These are phyloP conservation scores for Boehmeria nivea DNA, from an alignment of 306 rosid species.

Conservation along the genomic window DNA sequence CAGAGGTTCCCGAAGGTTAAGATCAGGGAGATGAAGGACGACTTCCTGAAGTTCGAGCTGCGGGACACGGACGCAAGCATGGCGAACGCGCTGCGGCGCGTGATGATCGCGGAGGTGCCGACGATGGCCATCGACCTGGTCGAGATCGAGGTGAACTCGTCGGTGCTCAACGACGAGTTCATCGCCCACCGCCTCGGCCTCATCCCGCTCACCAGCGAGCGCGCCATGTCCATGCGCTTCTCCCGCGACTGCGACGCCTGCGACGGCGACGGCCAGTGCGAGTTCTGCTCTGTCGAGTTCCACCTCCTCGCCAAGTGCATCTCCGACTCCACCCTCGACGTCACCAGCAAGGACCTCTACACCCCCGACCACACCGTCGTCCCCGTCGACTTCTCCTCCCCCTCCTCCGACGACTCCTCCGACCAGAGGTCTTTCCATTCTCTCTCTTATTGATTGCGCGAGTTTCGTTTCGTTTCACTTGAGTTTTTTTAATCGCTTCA, in stretches of 20 bases:
- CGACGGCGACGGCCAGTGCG: slow-evolving; percentile 97
- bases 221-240: slow-evolving; percentile 96
- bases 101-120: slow-evolving; percentile 94
- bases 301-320: slow-evolving; percentile 76
- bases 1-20: slow-evolving; percentile 83
- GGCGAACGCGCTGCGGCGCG: slow-evolving; percentile 95
- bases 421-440: slow-evolving; percentile 25
- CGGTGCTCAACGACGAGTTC: slow-evolving; percentile 94
- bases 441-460: no score
- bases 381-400: slow-evolving; percentile 73
- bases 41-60: slow-evolving; percentile 71
- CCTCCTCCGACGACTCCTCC: slow-evolving; percentile 40
- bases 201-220: slow-evolving; percentile 77
- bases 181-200: slow-evolving; percentile 93
- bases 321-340: slow-evolving; percentile 77
- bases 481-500: no score
- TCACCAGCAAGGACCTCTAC: slow-evolving; percentile 69
- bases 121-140: slow-evolving; percentile 91
- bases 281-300: slow-evolving; percentile 95
- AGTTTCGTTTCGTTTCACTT: no score
- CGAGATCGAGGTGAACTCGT: slow-evolving; percentile 90
- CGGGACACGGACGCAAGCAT: slow-evolving; percentile 82
- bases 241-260: slow-evolving; percentile 99
- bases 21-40: slow-evolving; percentile 77
- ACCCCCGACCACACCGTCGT: slow-evolving; percentile 90